phyloP scores from a whole-genome alignment of 805 yeast species.

The Barnettozyma botsteinii region DNA sequence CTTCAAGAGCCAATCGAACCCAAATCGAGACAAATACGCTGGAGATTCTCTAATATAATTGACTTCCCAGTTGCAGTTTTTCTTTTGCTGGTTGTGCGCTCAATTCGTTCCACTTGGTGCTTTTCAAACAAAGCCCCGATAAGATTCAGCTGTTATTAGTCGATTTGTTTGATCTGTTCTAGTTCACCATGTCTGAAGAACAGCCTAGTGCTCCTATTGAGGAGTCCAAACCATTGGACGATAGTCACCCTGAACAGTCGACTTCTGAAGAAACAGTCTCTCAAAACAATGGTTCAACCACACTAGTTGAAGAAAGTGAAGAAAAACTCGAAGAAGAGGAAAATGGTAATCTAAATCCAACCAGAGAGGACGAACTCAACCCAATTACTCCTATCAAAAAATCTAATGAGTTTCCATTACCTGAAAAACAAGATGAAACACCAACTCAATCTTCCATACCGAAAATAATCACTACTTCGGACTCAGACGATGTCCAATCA shows the following conservation, averaged over 20 bases:
- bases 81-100: background rate
- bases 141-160: conserved; percentile 1
- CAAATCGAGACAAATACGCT: no score
- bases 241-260: background rate
- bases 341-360: background rate
- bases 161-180: background rate
- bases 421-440: conserved; percentile 4
- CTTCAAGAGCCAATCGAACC: no score
- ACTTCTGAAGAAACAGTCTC: background rate
- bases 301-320: background rate
- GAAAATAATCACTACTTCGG: conserved; percentile 4
- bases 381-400: background rate
- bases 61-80: no score
- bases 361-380: background rate
- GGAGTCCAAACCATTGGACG: no score
- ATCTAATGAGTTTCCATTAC: background rate
- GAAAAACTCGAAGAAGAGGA: conserved; percentile 2
- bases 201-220: background rate
- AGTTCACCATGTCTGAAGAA: conserved; percentile 1
- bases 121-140: conserved; percentile 7
- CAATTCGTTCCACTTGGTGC: no score
- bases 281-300: background rate
- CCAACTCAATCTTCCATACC: conserved; percentile 1
- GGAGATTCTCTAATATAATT: no score
- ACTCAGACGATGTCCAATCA: background rate